Conservation (phyloP, 306 rosid species). For the Lathyrus tuberosus region DNA sequence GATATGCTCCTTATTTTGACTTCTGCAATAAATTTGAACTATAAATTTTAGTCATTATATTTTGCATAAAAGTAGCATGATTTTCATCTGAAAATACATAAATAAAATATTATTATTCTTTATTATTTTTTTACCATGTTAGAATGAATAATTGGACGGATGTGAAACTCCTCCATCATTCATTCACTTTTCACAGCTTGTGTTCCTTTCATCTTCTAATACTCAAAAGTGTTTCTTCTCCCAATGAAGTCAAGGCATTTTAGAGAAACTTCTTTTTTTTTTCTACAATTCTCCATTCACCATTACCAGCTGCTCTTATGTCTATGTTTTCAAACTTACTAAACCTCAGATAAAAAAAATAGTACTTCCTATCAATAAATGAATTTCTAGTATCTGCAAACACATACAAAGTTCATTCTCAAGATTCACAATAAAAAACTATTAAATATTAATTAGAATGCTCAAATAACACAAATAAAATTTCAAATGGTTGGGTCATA, state of each 20-base stretch:
- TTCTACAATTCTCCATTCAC: constrained; percentile 58
- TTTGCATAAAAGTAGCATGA: background rate
- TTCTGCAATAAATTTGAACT: constrained; percentile 37
- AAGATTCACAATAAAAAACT: background rate
- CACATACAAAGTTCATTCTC: background rate
- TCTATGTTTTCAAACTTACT: background rate
- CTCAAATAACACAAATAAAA: background rate
- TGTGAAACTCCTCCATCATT: constrained; percentile 60
- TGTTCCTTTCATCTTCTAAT: constrained; percentile 26
- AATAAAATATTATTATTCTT: background rate
- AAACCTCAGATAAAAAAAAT: constrained; percentile 40
- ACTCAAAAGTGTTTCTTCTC: constrained; percentile 44
- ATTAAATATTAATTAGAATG: background rate
- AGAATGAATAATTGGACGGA: background rate
- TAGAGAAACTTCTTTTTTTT: constrained; percentile 34
- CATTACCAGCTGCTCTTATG: constrained; percentile 48
- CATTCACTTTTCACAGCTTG: constrained; percentile 30
- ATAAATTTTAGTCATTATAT: background rate
- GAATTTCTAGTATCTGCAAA: constrained; percentile 40
- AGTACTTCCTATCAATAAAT: constrained; percentile 48
- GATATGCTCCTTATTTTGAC: constrained; percentile 49
- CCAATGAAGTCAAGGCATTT: constrained; percentile 35
- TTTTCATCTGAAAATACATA: background rate
- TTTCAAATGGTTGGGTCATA: background rate
- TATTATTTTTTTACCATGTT: constrained; percentile 38